These are phyloP conservation scores for Crocinoboletus sp. DNA, from an alignment of 1,284 basidiomycete species.

Conservation along the genomic window DNA sequence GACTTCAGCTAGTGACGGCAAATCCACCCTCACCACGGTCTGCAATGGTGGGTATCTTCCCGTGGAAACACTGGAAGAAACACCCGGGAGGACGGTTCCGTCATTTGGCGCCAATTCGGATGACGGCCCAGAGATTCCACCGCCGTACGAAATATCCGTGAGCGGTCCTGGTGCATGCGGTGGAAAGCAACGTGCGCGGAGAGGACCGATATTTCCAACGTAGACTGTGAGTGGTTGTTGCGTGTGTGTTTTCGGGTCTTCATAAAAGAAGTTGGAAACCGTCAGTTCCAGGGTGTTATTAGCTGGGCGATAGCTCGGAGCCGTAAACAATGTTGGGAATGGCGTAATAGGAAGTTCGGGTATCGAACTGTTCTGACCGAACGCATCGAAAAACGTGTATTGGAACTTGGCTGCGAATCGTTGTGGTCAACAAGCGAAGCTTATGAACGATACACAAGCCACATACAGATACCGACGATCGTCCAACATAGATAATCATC, in stretches of 20 bases:
- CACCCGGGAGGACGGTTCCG: constrained; percentile 26
- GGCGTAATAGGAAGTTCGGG: constrained; percentile 81
- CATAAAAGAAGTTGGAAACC: constrained; percentile 80
- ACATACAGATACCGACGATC: constrained; percentile 91
- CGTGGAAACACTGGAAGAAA: constrained; percentile 25
- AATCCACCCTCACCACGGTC: constrained; percentile 73
- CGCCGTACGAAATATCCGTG: constrained; percentile 55
- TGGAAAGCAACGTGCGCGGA: constrained; percentile 67
- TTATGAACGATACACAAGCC: constrained; percentile 5
- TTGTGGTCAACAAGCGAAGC: constrained; percentile 19
- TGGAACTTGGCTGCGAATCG: constrained; percentile 73
- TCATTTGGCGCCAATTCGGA: constrained; percentile 31
- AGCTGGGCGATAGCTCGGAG: constrained; percentile 69
- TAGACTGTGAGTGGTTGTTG: constrained; percentile 82
- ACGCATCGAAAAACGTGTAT: constrained; percentile 91
- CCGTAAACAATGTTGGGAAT: constrained; percentile 81
- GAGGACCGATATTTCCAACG: constrained; percentile 83
- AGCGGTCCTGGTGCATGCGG: constrained; percentile 60
- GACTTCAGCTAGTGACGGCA: constrained; percentile 67
- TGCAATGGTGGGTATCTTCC: constrained; percentile 57
- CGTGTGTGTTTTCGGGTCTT: constrained; percentile 58
- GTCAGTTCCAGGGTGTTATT: constrained; percentile 78
- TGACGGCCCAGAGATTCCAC: constrained; percentile 32
- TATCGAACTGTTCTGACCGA: constrained; percentile 70
- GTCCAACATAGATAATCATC: constrained; percentile 97